Evolutionary conservation across 1,284 basidiomycete genomes (phyloP).

Genomic region (Rhodotorula mucilaginosa): DNA sequence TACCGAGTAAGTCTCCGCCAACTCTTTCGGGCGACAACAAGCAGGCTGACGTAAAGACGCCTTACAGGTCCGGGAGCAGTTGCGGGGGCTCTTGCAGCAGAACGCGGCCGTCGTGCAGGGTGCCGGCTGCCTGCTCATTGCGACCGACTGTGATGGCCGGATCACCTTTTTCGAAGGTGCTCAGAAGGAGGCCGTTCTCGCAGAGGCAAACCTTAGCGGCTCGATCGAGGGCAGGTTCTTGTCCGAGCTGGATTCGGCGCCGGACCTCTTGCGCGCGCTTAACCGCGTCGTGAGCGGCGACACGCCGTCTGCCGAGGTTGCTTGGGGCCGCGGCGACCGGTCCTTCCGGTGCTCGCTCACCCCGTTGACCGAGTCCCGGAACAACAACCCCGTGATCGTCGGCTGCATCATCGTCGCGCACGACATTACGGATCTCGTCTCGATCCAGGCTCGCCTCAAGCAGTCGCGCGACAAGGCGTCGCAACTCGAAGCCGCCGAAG

Average conservation of each 20-base stretch:
- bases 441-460: conserved; percentile 46
- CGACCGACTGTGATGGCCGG: conserved; percentile 17
- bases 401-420: conserved; percentile 50
- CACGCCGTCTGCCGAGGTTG: background rate
- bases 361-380: conserved; percentile 26
- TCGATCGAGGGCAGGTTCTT: conserved; percentile 17
- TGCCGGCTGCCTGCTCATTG: conserved; percentile 32
- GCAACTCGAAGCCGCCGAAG: conserved; percentile 47
- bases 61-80: conserved; percentile 28
- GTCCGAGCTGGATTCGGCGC: conserved; percentile 1
- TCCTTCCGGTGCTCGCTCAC: conserved; percentile 31
- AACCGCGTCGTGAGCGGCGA: conserved; percentile 13
- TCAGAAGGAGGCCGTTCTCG: conserved; percentile 11
- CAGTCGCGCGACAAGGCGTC: conserved; percentile 47
- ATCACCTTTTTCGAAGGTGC: conserved; percentile 21
- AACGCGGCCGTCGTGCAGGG: conserved; percentile 34
- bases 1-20: conserved; percentile 17
- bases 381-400: conserved; percentile 36
- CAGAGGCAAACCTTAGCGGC: background rate
- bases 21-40: too few species aligned
- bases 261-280: conserved; percentile 8
- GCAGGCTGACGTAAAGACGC: background rate
- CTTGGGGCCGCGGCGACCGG: background rate
- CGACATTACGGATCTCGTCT: conserved; percentile 49
- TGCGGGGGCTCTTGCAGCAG: conserved; percentile 37